phyloP scores from a whole-genome alignment of 331 rosid genomes.

The Saraca asoca region DNA sequence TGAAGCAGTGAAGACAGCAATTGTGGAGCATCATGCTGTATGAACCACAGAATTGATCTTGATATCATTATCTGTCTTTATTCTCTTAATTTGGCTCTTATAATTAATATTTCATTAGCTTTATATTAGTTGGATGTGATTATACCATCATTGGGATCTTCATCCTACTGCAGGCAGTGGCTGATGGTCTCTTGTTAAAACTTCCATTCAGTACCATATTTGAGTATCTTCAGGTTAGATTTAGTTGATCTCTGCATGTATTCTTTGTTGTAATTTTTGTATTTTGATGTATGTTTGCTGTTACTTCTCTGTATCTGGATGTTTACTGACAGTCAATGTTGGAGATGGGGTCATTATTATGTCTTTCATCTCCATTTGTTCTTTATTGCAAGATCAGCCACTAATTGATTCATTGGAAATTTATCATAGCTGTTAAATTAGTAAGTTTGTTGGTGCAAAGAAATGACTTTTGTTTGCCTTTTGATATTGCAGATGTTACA shows the following conservation, averaged over 20 bases:
- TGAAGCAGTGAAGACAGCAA: conserved; percentile 74
- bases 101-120: conserved; percentile 9
- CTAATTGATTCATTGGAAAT: conserved; percentile 22
- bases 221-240: conserved; percentile 94
- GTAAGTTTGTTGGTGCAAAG: conserved; percentile 16
- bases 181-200: conserved; percentile 63
- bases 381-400: conserved; percentile 19
- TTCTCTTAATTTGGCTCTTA: conserved; percentile 23
- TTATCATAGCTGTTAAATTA: conserved; percentile 3
- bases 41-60: conserved; percentile 38
- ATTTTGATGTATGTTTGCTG: neutral
- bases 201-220: conserved; percentile 82
- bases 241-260: conserved; percentile 14
- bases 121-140: conserved; percentile 22
- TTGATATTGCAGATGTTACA: conserved; percentile 64
- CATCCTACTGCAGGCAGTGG: conserved; percentile 62
- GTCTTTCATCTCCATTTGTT: conserved; percentile 14
- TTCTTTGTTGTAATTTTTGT: conserved; percentile 18
- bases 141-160: conserved; percentile 24
- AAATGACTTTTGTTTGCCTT: conserved; percentile 21
- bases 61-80: conserved; percentile 1
- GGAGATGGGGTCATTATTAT: conserved; percentile 7
- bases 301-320: conserved; percentile 1
- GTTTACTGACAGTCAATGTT: conserved; percentile 12
- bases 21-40: conserved; percentile 71